Conservation (phyloP, 352 stramenopile genomes). For the Pythium dissimile region DNA sequence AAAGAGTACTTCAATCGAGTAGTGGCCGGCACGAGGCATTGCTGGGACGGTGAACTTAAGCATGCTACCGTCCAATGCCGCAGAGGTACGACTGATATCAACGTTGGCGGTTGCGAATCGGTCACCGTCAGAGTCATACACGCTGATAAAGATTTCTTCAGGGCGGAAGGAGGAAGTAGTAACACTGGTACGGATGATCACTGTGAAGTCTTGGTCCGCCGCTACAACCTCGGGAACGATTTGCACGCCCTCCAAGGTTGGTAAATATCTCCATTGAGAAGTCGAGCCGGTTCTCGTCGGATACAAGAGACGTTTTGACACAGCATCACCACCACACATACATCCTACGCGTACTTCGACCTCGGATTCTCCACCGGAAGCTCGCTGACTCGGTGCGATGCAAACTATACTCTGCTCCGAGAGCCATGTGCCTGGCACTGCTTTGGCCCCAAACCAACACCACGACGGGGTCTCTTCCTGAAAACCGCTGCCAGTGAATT, state of each 20-base stretch:
- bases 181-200: no score
- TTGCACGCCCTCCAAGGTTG: background rate
- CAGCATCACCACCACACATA: background rate
- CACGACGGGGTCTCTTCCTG: background rate
- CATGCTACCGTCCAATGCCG: no score
- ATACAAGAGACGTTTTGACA: background rate
- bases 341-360: background rate
- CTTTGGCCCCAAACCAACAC: conserved; percentile 10
- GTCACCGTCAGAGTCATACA: no score
- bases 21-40: no score
- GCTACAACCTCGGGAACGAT: background rate
- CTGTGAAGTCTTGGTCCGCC: background rate
- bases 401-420: background rate
- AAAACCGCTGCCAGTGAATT: conserved; percentile 6
- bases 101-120: no score
- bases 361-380: background rate
- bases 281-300: background rate
- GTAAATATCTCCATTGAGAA: conserved; percentile 1
- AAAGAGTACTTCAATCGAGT: background rate
- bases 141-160: no score
- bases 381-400: background rate
- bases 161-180: no score
- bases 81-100: no score
- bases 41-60: no score
- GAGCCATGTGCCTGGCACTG: conserved; percentile 8